A percentile compares a stretch with the other conserved stretches of the same genome.
Evolutionary conservation across 805 yeast species (phyloP).

Genomic region (Torulaspora maleeae): DNA sequence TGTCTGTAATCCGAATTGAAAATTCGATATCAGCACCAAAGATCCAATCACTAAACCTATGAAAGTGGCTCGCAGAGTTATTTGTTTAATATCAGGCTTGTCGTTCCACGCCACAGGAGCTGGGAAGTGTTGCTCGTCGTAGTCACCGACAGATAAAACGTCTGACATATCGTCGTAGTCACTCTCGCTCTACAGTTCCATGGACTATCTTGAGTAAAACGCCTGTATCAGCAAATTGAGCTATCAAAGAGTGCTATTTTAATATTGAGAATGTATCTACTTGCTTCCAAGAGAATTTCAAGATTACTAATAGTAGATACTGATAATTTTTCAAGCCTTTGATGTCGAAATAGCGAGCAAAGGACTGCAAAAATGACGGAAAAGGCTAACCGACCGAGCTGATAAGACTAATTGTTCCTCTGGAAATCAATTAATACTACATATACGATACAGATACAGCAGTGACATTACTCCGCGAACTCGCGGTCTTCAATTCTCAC

Average conservation of each 20-base stretch:
- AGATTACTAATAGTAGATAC: background rate
- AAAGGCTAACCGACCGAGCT: background rate
- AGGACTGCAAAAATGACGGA: background rate
- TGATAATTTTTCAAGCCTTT: background rate
- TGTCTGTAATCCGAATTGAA: constrained; percentile 93
- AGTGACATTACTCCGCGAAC: background rate
- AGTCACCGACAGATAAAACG: constrained; percentile 3
- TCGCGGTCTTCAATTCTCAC: constrained; percentile 36
- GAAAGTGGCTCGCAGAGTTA: constrained; percentile 66
- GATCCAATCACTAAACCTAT: constrained; percentile 86
- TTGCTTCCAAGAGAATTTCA: background rate
- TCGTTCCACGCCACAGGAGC: constrained; percentile 36
- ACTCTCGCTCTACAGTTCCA: background rate
- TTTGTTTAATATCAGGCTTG: constrained; percentile 56
- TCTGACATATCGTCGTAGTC: constrained; percentile 1
- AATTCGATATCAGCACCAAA: constrained; percentile 78
- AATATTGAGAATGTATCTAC: background rate
- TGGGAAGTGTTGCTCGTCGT: constrained; percentile 2
- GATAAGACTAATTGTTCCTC: too few species aligned
- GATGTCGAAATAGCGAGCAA: background rate
- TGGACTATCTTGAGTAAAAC: background rate
- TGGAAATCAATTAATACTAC: background rate
- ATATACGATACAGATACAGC: background rate
- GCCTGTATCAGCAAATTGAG: background rate
- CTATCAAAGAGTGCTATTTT: background rate